Evolutionary conservation across 306 rosid species (phyloP).

Genomic region (Corylus americana): DNA sequence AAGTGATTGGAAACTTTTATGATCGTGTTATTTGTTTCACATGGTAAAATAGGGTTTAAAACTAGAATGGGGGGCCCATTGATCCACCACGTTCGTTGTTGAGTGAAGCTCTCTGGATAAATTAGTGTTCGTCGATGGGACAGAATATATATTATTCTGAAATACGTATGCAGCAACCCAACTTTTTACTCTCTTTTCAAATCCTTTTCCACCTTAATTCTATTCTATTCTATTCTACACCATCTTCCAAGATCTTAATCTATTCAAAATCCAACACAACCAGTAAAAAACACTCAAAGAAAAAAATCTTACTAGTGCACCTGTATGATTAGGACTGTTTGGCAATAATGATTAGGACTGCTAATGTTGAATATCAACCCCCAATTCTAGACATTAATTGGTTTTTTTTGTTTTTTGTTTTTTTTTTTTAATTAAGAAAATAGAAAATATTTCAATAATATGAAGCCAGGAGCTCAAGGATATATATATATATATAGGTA

Average conservation of each 20-base stretch:
- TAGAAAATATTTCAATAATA: too few species aligned
- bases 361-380: too few species aligned
- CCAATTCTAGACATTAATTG: too few species aligned
- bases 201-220: slow-evolving; percentile 1
- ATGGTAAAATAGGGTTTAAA: background rate
- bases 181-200: slow-evolving; percentile 6
- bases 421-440: too few species aligned
- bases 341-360: too few species aligned
- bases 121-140: too few species aligned
- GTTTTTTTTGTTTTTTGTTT: too few species aligned
- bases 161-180: background rate
- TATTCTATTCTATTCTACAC: background rate
- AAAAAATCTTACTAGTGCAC: too few species aligned
- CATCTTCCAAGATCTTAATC: slow-evolving; percentile 14
- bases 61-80: slow-evolving; percentile 1
- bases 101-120: background rate
- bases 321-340: too few species aligned
- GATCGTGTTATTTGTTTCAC: background rate
- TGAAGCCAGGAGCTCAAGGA: too few species aligned
- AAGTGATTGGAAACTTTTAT: background rate
- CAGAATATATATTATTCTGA: background rate
- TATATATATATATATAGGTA: too few species aligned
- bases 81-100: background rate
- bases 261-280: background rate
- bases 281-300: background rate